phyloP scores from a whole-genome alignment of 2,329 filamentous ascomycete genomes.

The Cladophialophora exuberans region DNA sequence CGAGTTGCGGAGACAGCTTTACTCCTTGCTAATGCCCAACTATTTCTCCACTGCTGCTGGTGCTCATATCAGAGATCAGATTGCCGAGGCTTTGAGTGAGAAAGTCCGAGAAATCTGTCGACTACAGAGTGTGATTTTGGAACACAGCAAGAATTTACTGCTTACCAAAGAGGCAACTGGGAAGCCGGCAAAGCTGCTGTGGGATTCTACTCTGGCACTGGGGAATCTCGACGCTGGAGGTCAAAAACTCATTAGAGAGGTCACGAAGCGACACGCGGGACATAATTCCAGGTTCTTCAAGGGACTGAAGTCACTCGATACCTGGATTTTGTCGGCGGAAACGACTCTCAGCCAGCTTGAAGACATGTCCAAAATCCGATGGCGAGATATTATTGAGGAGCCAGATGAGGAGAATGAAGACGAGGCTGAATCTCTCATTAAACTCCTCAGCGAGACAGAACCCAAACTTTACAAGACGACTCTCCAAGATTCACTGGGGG shows the following conservation, averaged over 20 bases:
- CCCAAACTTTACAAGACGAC: slow-evolving; percentile 12
- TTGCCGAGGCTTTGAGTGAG: slow-evolving; percentile 70
- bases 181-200: slow-evolving; percentile 18
- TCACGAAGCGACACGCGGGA: slow-evolving; percentile 29
- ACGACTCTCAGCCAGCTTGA: slow-evolving; percentile 17
- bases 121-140: slow-evolving; percentile 15
- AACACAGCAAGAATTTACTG: slow-evolving; percentile 17
- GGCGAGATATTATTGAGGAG: slow-evolving; percentile 34
- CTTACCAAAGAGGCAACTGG: not conserved
- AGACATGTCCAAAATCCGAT: slow-evolving; percentile 21
- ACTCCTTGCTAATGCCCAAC: slow-evolving; percentile 75
- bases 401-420: slow-evolving; percentile 34
- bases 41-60: slow-evolving; percentile 65
- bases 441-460: slow-evolving; percentile 24
- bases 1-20: slow-evolving; percentile 67
- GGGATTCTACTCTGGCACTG: slow-evolving; percentile 26
- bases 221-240: slow-evolving; percentile 15
- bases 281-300: slow-evolving; percentile 15
- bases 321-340: slow-evolving; percentile 21
- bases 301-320: slow-evolving; percentile 16
- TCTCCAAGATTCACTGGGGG: slow-evolving; percentile 13
- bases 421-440: slow-evolving; percentile 22
- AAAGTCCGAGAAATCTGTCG: slow-evolving; percentile 37
- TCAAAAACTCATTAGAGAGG: slow-evolving; percentile 17
- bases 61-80: slow-evolving; percentile 65